Conservation (phyloP, 306 rosid genomes). For the Ammopiptanthus mongolicus region DNA sequence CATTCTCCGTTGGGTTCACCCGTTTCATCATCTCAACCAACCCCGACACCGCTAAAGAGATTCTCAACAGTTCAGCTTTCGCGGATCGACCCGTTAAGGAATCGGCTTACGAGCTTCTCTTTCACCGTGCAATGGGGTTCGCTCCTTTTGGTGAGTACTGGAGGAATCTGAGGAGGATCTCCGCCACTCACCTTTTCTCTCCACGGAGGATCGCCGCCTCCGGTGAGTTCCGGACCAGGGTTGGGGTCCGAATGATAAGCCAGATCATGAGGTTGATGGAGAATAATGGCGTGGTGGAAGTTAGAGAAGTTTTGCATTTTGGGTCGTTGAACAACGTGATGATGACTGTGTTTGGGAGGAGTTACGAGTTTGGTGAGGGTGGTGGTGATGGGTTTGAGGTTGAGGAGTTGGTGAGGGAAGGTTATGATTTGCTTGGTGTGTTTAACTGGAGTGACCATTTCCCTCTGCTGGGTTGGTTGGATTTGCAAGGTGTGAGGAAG, state of each 20-base stretch:
- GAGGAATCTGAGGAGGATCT: constrained; percentile 67
- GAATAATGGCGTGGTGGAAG: constrained; percentile 38
- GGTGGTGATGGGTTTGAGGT: constrained; percentile 31
- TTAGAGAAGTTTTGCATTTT: constrained; percentile 47
- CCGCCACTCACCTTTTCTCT: constrained; percentile 52
- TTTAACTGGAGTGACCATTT: constrained; percentile 84
- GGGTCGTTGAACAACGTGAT: constrained; percentile 64
- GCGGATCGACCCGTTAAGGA: constrained; percentile 71
- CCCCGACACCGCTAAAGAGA: constrained; percentile 60
- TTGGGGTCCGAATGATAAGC: constrained; percentile 38
- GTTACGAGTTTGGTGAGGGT: constrained; percentile 44
- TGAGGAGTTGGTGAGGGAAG: constrained; percentile 61
- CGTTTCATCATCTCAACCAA: constrained; percentile 53
- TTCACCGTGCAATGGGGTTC: constrained; percentile 71
- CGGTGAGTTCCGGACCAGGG: constrained; percentile 22
- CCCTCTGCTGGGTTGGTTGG: constrained; percentile 57
- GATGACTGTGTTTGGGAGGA: constrained; percentile 66
- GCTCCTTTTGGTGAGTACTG: constrained; percentile 72
- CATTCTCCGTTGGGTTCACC: constrained; percentile 60
- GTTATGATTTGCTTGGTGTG: constrained; percentile 66
- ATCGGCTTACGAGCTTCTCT: constrained; percentile 66
- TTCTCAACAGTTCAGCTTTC: constrained; percentile 54
- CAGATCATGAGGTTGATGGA: constrained; percentile 35
- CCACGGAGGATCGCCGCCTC: constrained; percentile 39
- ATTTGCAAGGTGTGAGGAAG: constrained; percentile 62